Evolutionary conservation across 2,329 filamentous ascomycete species (phyloP), one percentile per base, ranked within the genome.

Genomic region (Acephala macrosclerotiorum): DNA sequence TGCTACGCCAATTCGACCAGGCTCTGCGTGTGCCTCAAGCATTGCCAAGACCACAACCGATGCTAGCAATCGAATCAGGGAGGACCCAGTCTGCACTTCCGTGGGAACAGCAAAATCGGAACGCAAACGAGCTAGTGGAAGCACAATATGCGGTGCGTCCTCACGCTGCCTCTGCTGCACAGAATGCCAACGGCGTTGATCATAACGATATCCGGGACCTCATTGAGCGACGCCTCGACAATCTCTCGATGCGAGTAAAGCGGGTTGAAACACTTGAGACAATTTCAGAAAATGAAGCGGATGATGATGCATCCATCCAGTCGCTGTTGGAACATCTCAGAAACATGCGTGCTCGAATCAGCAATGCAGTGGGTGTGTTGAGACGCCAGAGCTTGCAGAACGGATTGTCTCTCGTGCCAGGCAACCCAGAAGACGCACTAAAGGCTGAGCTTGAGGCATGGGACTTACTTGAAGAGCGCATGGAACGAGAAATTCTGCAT

Each of bases 1-100:
- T 72, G 55, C 58, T 73, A 6, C 64, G 69, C 12, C 69, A 72
- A 58, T 68, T 73, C 47, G 67, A 73, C 36, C 68, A 72, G 58
- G 71, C 71, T 14, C 55, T 73, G 12, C 49, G 59, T 20, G 66
- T 65, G 33, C 71, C 71, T 3, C 33, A 64, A 58, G 51, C 51
- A 6, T 36, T 55, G 14, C 51, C 51, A 14, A 36, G 51, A 35
- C 26, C 51, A 2, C 51, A 33, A 14, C 70, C 70, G 1, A 61
- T 73, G 33, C 45, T 55, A 42, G 65, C 61, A 7, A 62, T 71
- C n/a, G 63, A 70, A 61, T 53, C 26, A 22, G 18, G 55, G 9
- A 29, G 49, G 9, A 40, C 8, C 18, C 36, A 49, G 26, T 45
- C 16, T 36, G 25, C 45, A 18, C 58, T 64, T n/a, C 70, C 66